Percentiles rank a stretch among this genome's conserved stretches.
phyloP scores from a whole-genome alignment of 176 grass and related monocot genomes.

The Oryza rufipogon region DNA sequence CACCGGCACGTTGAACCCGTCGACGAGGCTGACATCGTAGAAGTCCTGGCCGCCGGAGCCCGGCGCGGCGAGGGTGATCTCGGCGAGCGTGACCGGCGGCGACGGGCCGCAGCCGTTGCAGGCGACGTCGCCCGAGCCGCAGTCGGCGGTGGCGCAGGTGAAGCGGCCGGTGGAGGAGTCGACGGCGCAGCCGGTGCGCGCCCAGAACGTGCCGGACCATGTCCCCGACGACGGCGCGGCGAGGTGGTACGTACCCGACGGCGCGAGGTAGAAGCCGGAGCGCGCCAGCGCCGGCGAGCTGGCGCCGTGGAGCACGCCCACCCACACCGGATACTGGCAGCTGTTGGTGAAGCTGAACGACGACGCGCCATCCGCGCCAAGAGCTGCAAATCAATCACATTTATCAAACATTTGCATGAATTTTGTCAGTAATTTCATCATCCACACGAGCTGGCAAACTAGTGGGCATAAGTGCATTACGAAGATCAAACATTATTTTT shows the following conservation, averaged over 20 bases:
- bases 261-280: conserved; percentile 67
- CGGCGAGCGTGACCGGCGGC: conserved; percentile 58
- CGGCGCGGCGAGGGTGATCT: conserved; percentile 54
- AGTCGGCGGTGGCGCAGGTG: conserved; percentile 62
- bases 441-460: not conserved
- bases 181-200: conserved; percentile 48
- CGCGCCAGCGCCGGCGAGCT: conserved; percentile 36
- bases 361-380: conserved; percentile 17
- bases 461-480: not conserved
- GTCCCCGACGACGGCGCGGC: conserved; percentile 40
- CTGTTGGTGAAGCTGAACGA: conserved; percentile 60
- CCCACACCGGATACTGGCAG: conserved; percentile 63
- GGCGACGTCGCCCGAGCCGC: conserved; percentile 49
- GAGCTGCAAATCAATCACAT: conserved; percentile 13
- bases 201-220: conserved; percentile 81
- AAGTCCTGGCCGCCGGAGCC: conserved; percentile 58
- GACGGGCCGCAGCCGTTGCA: conserved; percentile 44
- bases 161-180: conserved; percentile 44
- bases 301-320: conserved; percentile 54
- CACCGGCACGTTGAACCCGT: conserved; percentile 69
- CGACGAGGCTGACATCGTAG: conserved; percentile 94
- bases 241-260: conserved; percentile 26
- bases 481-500: not conserved
- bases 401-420: not conserved
- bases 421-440: not conserved